phyloP scores from a whole-genome alignment of 2,329 filamentous ascomycete species.

The Pezicula rhizophila region DNA sequence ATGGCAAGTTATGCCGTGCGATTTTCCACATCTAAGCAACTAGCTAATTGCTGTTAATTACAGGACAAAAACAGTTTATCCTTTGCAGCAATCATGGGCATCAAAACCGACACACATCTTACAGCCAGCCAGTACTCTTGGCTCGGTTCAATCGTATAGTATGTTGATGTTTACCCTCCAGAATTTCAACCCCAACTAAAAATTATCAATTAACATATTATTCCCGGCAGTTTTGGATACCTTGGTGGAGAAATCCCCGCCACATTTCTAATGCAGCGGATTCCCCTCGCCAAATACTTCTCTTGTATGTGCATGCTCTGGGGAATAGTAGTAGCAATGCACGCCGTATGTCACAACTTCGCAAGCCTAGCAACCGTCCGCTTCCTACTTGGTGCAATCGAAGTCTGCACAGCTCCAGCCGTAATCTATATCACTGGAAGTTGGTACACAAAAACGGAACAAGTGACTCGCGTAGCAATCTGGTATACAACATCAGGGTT shows the following conservation, averaged over 20 bases:
- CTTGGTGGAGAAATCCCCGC: slow-evolving; percentile 3
- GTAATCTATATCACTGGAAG: slow-evolving; percentile 60
- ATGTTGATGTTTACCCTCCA: neutral
- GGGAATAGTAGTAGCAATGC: slow-evolving; percentile 51
- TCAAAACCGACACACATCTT: neutral
- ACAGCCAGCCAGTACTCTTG: slow-evolving; percentile 35
- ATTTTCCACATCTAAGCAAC: no score
- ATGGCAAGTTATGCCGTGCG: neutral
- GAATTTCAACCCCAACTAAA: no score
- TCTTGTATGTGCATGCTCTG: slow-evolving; percentile 51
- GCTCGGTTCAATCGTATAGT: slow-evolving; percentile 36
- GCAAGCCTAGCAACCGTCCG: slow-evolving; percentile 53
- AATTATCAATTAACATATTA: neutral
- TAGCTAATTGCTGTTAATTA: neutral
- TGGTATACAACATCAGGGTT: slow-evolving; percentile 63
- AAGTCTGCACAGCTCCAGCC: slow-evolving; percentile 58
- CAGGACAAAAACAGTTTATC: slow-evolving; percentile 2
- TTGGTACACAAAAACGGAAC: slow-evolving; percentile 65
- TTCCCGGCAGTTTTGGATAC: slow-evolving; percentile 25
- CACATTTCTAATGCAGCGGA: slow-evolving; percentile 31
- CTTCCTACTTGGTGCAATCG: slow-evolving; percentile 45
- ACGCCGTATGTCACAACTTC: slow-evolving; percentile 53
- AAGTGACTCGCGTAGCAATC: slow-evolving; percentile 51
- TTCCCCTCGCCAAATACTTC: slow-evolving; percentile 56
- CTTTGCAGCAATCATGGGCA: slow-evolving; percentile 3